Evolutionary conservation across 179 eudicot genomes (phyloP), one percentile per base, ranked within the genome.

Genomic region (Silene noctiflora): DNA sequence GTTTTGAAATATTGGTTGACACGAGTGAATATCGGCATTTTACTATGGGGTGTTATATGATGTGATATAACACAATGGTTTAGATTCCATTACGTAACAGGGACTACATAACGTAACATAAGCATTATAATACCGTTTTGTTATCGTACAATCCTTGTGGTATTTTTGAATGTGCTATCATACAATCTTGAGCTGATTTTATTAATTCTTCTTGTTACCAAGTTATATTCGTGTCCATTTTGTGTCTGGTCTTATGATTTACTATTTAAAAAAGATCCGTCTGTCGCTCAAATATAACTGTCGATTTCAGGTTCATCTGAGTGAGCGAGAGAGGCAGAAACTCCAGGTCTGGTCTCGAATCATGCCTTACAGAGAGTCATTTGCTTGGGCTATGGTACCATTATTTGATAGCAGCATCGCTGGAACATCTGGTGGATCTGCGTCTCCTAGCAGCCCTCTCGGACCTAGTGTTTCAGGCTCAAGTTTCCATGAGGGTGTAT

Each of bases 311-410:
- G 95, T 81, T 66, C 98, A 90, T 79, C 79, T 96, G 75, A 91
- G 92, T 55, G 99, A 96, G 91, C 90, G 99, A 81, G 99, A 96
- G 81, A 96, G 86, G 86, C 99, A 96, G 83, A 96, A 91, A 74
- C 88, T 96, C 77, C 99, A 93, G 86, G 94, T 91, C 65, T 96
- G 99, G 99, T 96, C 98, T 68, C 90, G 93, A 63, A 87, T 96
- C 75, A 91, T 96, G 99, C 97, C 99, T 69, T 90, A 90, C 86
- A 90, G 97, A 73, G 99, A 93, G 86, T 84, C 99, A 31, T 96
- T 96, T 80, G 90, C 98, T 20, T 96, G 98, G 99, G 98, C 96
- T 56, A 89, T 91, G 72, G 94, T 96, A 73, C 99, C 99, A 80
- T 81, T 96, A 69, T 96, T 95, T 74, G 99, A 95, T 72, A 89